phyloP scores from a whole-genome alignment of 2,329 filamentous ascomycete genomes.

The Fusarium dlaminii region DNA sequence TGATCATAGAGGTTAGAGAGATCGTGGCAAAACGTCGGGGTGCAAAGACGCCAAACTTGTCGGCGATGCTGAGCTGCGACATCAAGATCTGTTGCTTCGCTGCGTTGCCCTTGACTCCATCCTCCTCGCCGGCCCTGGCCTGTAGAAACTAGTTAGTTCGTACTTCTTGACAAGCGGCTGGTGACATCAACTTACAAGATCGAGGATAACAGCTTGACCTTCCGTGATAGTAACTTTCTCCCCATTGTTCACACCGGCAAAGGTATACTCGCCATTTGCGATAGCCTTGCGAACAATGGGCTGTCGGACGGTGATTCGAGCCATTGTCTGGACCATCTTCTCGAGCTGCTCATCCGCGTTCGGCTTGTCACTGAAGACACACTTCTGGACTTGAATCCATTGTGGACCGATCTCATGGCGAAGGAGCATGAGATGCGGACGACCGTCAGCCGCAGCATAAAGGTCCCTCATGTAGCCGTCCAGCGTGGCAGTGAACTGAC shows the following conservation, averaged over 20 bases:
- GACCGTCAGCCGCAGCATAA: background rate
- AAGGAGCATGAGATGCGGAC: background rate
- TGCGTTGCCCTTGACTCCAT: background rate
- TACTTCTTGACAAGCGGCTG: background rate
- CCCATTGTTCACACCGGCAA: background rate
- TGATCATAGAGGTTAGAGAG: slow-evolving; percentile 27
- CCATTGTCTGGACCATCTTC: background rate
- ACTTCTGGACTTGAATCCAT: background rate
- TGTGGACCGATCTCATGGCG: background rate
- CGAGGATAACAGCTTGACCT: background rate
- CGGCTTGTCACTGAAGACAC: background rate
- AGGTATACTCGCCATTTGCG: fast-evolving
- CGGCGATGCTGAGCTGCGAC: background rate
- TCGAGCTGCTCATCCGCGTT: background rate
- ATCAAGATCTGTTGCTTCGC: background rate
- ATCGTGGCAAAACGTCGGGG: background rate
- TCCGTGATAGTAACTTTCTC: background rate
- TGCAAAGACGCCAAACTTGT: slow-evolving; percentile 3
- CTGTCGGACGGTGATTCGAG: background rate
- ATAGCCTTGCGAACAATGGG: background rate
- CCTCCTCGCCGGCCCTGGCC: background rate
- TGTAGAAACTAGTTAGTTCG: background rate
- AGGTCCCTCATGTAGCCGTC: slow-evolving; percentile 4
- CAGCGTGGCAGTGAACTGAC: background rate
- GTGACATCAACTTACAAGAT: background rate